These are phyloP conservation scores for Uncinocarpus reesii DNA, from an alignment of 2,329 filamentous ascomycete genomes.

Conservation along the genomic window DNA sequence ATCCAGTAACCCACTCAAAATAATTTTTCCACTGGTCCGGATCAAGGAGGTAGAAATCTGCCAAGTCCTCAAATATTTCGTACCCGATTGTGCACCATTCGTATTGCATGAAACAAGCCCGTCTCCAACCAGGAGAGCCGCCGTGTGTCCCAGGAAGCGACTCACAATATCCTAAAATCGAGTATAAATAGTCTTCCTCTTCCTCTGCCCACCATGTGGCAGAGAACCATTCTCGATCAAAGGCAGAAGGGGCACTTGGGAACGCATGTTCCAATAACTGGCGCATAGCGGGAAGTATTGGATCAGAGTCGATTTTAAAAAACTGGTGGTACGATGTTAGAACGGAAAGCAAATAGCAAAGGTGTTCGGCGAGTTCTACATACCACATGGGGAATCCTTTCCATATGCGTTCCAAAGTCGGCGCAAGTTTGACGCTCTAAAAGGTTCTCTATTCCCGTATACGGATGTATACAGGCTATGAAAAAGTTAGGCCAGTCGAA, in stretches of 20 bases:
- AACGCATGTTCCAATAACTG: slow-evolving; percentile 20
- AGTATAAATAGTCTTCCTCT: slow-evolving; percentile 5
- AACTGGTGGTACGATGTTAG: background rate
- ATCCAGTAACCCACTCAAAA: slow-evolving; percentile 34
- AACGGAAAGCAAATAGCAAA: background rate
- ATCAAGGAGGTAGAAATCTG: too few species aligned
- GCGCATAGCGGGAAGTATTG: too few species aligned
- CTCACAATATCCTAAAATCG: slow-evolving; percentile 29
- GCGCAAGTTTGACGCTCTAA: slow-evolving; percentile 30
- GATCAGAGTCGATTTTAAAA: background rate
- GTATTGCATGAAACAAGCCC: slow-evolving; percentile 32
- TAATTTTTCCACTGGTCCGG: slow-evolving; percentile 17
- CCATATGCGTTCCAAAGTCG: slow-evolving; percentile 22
- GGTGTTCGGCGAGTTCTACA: background rate
- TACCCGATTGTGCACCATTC: too few species aligned
- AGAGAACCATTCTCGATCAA: slow-evolving; percentile 19
- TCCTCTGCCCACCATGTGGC: slow-evolving; percentile 24
- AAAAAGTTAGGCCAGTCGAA: background rate
- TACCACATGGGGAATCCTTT: slow-evolving; percentile 23
- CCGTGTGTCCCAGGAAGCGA: slow-evolving; percentile 21
- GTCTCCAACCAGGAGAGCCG: slow-evolving; percentile 28
- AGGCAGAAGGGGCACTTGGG: slow-evolving; percentile 17
- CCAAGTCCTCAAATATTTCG: slow-evolving; percentile 15
- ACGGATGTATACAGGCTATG: slow-evolving; percentile 31
- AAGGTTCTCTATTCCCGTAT: slow-evolving; percentile 21